Evolutionary conservation across 495 filamentous ascomycete species (phyloP), one percentile per base, ranked within the genome.

Genomic region (Penicillium cataractarum): DNA sequence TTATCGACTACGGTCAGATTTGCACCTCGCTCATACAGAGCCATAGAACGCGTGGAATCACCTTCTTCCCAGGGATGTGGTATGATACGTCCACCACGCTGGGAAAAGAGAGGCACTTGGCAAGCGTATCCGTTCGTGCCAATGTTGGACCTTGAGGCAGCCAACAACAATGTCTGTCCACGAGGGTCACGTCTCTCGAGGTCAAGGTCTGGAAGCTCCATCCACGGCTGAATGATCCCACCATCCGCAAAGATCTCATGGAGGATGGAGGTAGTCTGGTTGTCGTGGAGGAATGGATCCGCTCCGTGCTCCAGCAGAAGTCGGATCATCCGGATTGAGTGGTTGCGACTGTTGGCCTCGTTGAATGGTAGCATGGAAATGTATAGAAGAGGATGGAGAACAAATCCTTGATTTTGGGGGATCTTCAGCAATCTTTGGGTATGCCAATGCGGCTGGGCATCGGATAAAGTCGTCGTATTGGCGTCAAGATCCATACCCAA

Each of bases 101-200:
- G 46, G 12, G 63, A 57, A 24, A 65, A 59, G 2, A 51, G 17
- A 5, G 61, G 31, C 9, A 64, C 26, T 5, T 12, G 31, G 40
- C 56, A 66, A 2, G 51, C 57, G 44, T 67, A 67, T n/a, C 60
- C 65, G 15, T 40, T 2, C 0, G 62, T 63, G 9, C 68, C 65
- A 13, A 37, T 52, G 0, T 3, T 10, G 32, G 52, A 67, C 2
- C 19, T 55, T 27, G 65, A 60, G 12, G 68, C 64, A 19, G 68
- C 64, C n/a, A 73, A 51, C 13, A 73, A 64, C n/a, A 73, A 44
- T 1, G 68, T 71, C 32, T 55, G 53, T 2, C 71, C 71, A 13
- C 24, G 33, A 12, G 51, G 52, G 32, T 73, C 68, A 0, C 68
- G 65, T 24, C 22, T 24, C 51, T 69, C 69, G 12, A 72, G 55